Percentiles rank a stretch among this genome's conserved stretches.
These are phyloP conservation scores for Microcyclosporella mali DNA, from an alignment of 2,329 filamentous ascomycete species.

Conservation along the genomic window DNA sequence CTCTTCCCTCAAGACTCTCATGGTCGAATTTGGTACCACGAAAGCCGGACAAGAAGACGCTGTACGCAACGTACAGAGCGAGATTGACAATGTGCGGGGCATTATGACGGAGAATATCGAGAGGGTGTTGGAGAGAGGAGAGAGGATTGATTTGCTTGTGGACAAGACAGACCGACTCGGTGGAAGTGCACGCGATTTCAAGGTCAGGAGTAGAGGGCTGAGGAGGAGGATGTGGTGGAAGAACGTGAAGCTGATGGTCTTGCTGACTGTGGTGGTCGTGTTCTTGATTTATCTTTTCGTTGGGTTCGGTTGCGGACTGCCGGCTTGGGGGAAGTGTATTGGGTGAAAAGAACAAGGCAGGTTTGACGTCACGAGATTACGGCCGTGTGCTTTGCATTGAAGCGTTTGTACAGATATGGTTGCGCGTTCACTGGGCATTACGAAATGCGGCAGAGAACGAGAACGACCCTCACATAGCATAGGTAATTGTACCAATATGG, in stretches of 20 bases:
- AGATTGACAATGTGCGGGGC: conserved; percentile 85
- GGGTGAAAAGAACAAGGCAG: conserved; percentile 7
- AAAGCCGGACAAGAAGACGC: conserved; percentile 71
- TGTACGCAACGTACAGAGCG: conserved; percentile 71
- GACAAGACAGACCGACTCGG: conserved; percentile 94
- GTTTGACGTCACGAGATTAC: conserved; percentile 1
- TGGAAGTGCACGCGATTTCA: conserved; percentile 81
- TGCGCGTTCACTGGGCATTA: background rate
- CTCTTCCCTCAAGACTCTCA: conserved; percentile 64
- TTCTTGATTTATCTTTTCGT: conserved; percentile 67
- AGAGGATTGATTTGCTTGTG: conserved; percentile 86
- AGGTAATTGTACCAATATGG: too few species aligned
- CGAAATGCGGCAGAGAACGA: too few species aligned
- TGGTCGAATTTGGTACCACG: conserved; percentile 79
- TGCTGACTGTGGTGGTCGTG: conserved; percentile 65
- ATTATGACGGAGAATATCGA: conserved; percentile 97
- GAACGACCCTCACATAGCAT: too few species aligned
- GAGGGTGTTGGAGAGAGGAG: conserved; percentile 77
- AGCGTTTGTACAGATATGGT: background rate
- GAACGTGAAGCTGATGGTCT: conserved; percentile 88
- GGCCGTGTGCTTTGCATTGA: background rate
- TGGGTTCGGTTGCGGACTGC: conserved; percentile 66
- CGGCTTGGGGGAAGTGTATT: conserved; percentile 33
- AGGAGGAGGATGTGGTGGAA: conserved; percentile 99
- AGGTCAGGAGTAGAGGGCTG: conserved; percentile 76